phyloP scores from a whole-genome alignment of 176 grass and related monocot genomes.

The Oryza punctata region DNA sequence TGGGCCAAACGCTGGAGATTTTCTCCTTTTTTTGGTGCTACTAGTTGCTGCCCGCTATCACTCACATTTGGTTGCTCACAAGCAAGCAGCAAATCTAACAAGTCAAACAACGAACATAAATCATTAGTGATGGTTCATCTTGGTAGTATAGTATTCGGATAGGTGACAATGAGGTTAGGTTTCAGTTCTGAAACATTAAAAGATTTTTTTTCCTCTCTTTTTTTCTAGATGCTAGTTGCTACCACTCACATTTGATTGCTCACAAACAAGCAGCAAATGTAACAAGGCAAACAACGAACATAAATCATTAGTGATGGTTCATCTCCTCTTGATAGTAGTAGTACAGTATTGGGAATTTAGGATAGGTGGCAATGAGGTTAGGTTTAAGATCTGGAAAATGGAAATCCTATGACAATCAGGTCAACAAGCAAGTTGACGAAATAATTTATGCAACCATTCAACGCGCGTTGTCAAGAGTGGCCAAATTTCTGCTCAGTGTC shows the following conservation, averaged over 20 bases:
- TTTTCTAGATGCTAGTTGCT: neutral
- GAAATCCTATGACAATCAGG: neutral
- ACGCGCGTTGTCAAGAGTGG: no score
- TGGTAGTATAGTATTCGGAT: neutral
- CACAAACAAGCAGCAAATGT: neutral
- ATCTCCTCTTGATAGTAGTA: neutral
- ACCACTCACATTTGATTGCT: neutral
- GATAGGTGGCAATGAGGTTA: neutral
- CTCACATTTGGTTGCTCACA: neutral
- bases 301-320: neutral
- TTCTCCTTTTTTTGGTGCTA: neutral
- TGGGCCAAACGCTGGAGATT: constrained; percentile 19
- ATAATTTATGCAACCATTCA: neutral
- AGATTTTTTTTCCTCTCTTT: neutral
- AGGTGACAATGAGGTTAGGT: neutral
- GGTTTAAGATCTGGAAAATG: neutral
- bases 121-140: neutral
- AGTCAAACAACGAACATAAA: neutral
- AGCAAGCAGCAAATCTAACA: neutral
- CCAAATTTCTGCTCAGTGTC: neutral
- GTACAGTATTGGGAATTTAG: neutral
- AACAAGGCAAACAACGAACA: neutral
- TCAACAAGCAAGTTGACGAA: neutral
- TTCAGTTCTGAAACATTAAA: neutral
- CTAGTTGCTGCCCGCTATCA: neutral